phyloP scores from a whole-genome alignment of 1,284 basidiomycete species.

The Sanghuangporus sanghuang region DNA sequence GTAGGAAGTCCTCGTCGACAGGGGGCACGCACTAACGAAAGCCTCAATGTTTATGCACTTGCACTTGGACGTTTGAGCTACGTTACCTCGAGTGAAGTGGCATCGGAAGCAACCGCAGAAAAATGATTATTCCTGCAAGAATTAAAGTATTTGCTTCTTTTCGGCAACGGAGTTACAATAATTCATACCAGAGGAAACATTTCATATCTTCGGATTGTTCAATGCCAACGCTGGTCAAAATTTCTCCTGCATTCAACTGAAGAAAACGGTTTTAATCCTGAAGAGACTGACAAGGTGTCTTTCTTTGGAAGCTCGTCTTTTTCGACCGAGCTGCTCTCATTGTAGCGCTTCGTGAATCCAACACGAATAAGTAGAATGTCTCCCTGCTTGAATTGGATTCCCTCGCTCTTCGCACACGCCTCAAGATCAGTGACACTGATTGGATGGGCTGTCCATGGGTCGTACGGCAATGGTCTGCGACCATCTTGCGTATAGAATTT shows the following conservation, averaged over 20 bases:
- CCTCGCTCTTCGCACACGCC: constrained; percentile 57
- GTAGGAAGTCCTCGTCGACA: constrained; percentile 42
- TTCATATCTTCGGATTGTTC: constrained; percentile 69
- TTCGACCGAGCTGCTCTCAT: constrained; percentile 38
- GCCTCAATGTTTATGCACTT: background rate
- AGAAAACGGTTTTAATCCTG: background rate
- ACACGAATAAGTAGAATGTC: constrained; percentile 61
- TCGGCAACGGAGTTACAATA: background rate
- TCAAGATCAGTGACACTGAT: constrained; percentile 54
- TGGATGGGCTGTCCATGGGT: constrained; percentile 58
- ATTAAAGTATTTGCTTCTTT: background rate
- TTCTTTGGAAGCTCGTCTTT: constrained; percentile 39
- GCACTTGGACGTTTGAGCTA: background rate
- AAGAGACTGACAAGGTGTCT: constrained; percentile 47
- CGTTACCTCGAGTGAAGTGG: constrained; percentile 60
- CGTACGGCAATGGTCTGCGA: constrained; percentile 42
- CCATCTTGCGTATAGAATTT: constrained; percentile 42
- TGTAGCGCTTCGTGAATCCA: constrained; percentile 65
- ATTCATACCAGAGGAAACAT: constrained; percentile 54
- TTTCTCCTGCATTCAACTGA: background rate
- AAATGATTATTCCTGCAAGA: constrained; percentile 68
- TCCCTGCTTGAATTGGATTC: constrained; percentile 50
- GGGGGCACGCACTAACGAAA: constrained; percentile 49
- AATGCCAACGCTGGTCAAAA: constrained; percentile 48
- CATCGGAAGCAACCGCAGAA: constrained; percentile 67